These are phyloP conservation scores for Daedaleopsis nitida DNA, from an alignment of 768 basidiomycete genomes.

Conservation along the genomic window DNA sequence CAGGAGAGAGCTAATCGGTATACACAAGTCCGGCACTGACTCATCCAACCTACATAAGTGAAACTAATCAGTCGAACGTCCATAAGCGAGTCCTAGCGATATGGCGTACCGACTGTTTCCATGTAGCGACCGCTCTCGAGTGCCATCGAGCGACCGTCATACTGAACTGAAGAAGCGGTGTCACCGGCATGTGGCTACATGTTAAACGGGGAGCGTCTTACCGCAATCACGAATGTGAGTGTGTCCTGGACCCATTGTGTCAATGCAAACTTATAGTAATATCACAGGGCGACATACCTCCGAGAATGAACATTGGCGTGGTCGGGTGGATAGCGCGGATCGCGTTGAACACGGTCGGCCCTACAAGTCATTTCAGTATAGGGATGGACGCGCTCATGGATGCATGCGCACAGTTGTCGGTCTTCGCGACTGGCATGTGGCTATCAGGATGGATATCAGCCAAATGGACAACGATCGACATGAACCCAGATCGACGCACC, in stretches of 20 bases:
- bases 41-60: conserved; percentile 55
- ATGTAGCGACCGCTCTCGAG: conserved; percentile 88
- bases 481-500: conserved; percentile 41
- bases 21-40: conserved; percentile 38
- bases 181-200: not conserved
- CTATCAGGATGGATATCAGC: conserved; percentile 34
- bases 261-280: not conserved
- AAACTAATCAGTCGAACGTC: not conserved
- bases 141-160: conserved; percentile 76
- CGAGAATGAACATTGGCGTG: conserved; percentile 85
- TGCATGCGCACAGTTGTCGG: conserved; percentile 57
- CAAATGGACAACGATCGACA: not conserved
- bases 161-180: conserved; percentile 44
- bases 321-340: conserved; percentile 69
- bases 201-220: conserved; percentile 33
- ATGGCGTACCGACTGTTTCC: conserved; percentile 78
- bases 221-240: conserved; percentile 80
- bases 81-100: not conserved
- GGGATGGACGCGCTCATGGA: too few species aligned
- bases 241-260: conserved; percentile 45
- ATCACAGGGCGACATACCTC: conserved; percentile 43
- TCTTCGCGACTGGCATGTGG: conserved; percentile 77
- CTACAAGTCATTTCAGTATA: conserved; percentile 34
- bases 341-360: conserved; percentile 72
- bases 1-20: not conserved